Conservation (phyloP, 2,329 filamentous ascomycete species). For the Fusarium drepaniforme region DNA sequence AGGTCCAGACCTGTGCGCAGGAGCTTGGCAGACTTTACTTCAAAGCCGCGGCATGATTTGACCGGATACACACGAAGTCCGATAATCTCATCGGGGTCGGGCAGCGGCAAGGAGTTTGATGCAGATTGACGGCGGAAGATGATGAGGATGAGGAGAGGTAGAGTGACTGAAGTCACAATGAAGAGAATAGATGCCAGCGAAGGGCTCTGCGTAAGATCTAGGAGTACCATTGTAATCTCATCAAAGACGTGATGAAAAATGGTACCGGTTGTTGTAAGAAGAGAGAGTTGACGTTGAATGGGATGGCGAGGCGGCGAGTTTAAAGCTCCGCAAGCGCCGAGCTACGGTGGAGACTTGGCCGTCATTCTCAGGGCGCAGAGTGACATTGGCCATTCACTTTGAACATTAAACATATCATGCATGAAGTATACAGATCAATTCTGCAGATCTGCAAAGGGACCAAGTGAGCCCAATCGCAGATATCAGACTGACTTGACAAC, state of each 20-base stretch:
- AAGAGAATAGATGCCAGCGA: slow-evolving; percentile 7
- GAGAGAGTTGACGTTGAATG: not conserved
- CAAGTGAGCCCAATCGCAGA: not conserved
- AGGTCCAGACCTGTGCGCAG: slow-evolving; percentile 69
- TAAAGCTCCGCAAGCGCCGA: not conserved
- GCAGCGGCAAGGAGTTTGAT: slow-evolving; percentile 14
- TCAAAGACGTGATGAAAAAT: not conserved
- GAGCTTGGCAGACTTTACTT: slow-evolving; percentile 63
- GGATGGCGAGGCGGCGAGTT: not conserved
- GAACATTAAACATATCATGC: not conserved
- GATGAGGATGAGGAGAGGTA: slow-evolving; percentile 20
- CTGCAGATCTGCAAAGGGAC: not conserved
- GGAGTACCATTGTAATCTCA: slow-evolving; percentile 5
- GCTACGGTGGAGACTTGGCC: not conserved
- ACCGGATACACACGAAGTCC: slow-evolving; percentile 71
- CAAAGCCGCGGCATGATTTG: slow-evolving; percentile 74
- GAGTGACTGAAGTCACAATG: not conserved
- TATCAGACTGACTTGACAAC: not conserved
- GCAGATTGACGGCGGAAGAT: not conserved
- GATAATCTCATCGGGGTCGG: slow-evolving; percentile 39
- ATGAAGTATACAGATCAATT: not conserved
- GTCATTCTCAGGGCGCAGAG: not conserved
- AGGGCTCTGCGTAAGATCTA: not conserved
- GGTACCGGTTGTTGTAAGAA: not conserved
- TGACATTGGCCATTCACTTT: not conserved